These are phyloP conservation scores for Ustilago curta DNA, from an alignment of 1,284 basidiomycete species.

Conservation along the genomic window DNA sequence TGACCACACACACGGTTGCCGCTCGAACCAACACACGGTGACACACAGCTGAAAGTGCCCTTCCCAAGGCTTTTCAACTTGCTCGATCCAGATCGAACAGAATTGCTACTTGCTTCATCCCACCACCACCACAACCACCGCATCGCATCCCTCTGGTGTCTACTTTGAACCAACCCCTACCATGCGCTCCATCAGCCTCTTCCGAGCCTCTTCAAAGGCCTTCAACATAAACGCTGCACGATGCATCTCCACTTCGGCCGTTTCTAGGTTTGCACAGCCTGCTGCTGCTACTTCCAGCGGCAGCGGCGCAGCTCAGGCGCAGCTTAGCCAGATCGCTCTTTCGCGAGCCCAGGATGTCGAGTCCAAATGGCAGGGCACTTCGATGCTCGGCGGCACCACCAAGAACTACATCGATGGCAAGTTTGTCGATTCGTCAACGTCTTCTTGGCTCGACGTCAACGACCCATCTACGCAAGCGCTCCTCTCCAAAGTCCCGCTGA, in stretches of 20 bases:
- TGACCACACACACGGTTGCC: neutral
- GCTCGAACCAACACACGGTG: neutral
- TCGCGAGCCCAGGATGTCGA: constrained; percentile 58
- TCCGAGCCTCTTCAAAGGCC: constrained; percentile 36
- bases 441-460: constrained; percentile 83
- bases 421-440: constrained; percentile 83
- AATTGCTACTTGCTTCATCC: neutral
- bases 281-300: constrained; percentile 30
- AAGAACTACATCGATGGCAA: constrained; percentile 85
- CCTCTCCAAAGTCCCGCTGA: constrained; percentile 89
- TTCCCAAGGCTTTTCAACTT: neutral
- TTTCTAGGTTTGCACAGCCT: constrained; percentile 34
- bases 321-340: constrained; percentile 52
- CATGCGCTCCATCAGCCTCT: constrained; percentile 29
- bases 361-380: constrained; percentile 82
- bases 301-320: constrained; percentile 20
- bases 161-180: neutral
- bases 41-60: neutral
- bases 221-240: constrained; percentile 20
- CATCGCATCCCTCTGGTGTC: neutral
- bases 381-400: constrained; percentile 79
- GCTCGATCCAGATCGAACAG: neutral
- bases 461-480: constrained; percentile 92
- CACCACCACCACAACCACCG: constrained; percentile 13
- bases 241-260: constrained; percentile 39